Base-by-base conservation (phyloP, 2,329 filamentous ascomycete genomes). In the Trichoderma semiorbis region DNA sequence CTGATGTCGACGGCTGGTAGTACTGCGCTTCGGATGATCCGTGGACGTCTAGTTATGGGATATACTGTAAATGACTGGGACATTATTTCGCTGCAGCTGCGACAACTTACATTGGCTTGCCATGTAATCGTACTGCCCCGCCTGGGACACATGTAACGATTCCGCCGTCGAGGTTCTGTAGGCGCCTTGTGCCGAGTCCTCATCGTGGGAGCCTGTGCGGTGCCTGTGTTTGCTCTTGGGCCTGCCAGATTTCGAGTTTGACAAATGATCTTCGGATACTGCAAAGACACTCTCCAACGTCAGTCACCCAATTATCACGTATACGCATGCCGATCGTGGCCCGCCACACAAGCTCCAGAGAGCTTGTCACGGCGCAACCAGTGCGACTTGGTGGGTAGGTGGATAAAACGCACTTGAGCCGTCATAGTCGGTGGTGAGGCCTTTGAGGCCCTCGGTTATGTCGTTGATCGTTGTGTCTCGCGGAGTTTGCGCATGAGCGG, bases 211-310 rank as follows among this genome's bases (percentile, higher is more conserved):
- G 69, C 65, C 32, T 50, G 72, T 47, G 2, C 74, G 74, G n/a
- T 71, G 68, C 36, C 71, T 74, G 24, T 70, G 57, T 53, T 73
- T 75, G 58, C 34, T 36, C 39, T 73, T 75, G 26, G 72, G 26
- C 53, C 71, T 72, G 62, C 34, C 50, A 14, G 72, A 65, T 55
- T 55, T 74, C 21, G 72, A 69, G 16, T 43, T 72, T 26, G 36
- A 39, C 43, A 34, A 26, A 60, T 67, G 69, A 10, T 72, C 62
- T 36, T 72, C 72, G 39, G 71, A 14, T 34, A 64, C 71, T 72
- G 58, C 16, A n/a, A 64, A 55, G 26, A 30, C 32, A 7, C 32
- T 28, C 34, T n/a, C 14, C 34, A 36, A 16, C 18, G 65, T 72
- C 58, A 72, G 71, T 50, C 36, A 34, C 18, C 53, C 28, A 62